phyloP scores from a whole-genome alignment of 2,329 filamentous ascomycete genomes.

The Aspergillus tamarii region DNA sequence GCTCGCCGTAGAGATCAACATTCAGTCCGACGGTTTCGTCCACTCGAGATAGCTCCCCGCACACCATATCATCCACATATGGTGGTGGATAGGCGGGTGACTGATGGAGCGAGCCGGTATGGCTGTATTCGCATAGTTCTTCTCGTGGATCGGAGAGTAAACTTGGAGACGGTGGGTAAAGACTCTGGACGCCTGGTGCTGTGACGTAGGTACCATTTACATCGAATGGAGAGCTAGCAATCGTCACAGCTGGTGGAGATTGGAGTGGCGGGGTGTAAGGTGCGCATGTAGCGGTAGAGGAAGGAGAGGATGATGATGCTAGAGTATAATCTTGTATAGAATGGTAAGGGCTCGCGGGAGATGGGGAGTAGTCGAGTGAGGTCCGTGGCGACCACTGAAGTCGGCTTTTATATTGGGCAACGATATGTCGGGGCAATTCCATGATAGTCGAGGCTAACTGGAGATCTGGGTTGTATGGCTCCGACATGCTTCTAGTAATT shows the following conservation, averaged over 20 bases:
- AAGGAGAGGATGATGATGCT: slow-evolving; percentile 41
- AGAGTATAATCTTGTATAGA: slow-evolving; percentile 34
- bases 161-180: slow-evolving; percentile 41
- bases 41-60: slow-evolving; percentile 32
- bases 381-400: slow-evolving; percentile 63
- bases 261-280: slow-evolving; percentile 47
- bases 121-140: slow-evolving; percentile 34
- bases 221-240: slow-evolving; percentile 43
- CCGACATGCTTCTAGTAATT: slow-evolving; percentile 66
- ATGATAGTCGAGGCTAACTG: slow-evolving; percentile 69
- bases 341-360: slow-evolving; percentile 40
- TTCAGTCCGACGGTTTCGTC: slow-evolving; percentile 32
- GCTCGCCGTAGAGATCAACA: slow-evolving; percentile 37
- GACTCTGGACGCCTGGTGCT: slow-evolving; percentile 37
- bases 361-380: slow-evolving; percentile 41
- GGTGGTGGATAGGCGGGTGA: slow-evolving; percentile 43
- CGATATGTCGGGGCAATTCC: slow-evolving; percentile 72
- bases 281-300: slow-evolving; percentile 41
- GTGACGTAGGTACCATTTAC: slow-evolving; percentile 37
- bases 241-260: slow-evolving; percentile 42
- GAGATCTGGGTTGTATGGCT: slow-evolving; percentile 59
- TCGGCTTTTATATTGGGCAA: slow-evolving; percentile 68
- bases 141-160: slow-evolving; percentile 40
- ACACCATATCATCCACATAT: slow-evolving; percentile 39
- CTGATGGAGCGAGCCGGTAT: slow-evolving; percentile 35